A percentile compares a stretch with the other conserved stretches of the same genome.
Conservation (phyloP, 2,329 filamentous ascomycete genomes). For the Aspergillus sp. region DNA sequence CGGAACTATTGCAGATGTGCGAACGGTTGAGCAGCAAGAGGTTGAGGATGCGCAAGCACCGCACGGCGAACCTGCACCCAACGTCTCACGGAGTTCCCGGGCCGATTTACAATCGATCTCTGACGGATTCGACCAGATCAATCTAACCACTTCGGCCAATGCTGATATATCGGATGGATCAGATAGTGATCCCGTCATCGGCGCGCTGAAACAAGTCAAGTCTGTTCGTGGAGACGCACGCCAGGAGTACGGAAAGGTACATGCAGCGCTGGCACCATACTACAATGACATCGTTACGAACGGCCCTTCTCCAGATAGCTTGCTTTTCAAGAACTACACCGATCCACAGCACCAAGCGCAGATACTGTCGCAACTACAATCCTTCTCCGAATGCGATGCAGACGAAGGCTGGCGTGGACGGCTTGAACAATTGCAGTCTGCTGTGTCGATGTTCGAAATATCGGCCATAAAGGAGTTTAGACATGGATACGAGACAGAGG, state of each 20-base stretch:
- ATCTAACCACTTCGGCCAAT: constrained; percentile 49
- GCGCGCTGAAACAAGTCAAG: constrained; percentile 68
- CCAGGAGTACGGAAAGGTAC: constrained; percentile 87
- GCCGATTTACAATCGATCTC: constrained; percentile 42
- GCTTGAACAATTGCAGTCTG: constrained; percentile 70
- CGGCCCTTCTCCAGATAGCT: constrained; percentile 71
- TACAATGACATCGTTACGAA: constrained; percentile 79
- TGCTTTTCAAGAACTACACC: constrained; percentile 82
- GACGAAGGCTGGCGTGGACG: constrained; percentile 71
- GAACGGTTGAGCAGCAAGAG: constrained; percentile 32
- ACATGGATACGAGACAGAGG: constrained; percentile 84
- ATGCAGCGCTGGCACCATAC: constrained; percentile 83
- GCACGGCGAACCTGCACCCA: constrained; percentile 18
- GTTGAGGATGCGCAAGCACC: constrained; percentile 17
- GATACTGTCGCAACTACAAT: constrained; percentile 78
- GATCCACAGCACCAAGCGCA: constrained; percentile 88
- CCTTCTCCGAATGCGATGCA: constrained; percentile 80
- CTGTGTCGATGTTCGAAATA: constrained; percentile 83
- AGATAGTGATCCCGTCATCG: constrained; percentile 67
- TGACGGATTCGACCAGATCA: constrained; percentile 81
- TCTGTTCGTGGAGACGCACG: constrained; percentile 84
- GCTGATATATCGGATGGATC: constrained; percentile 38
- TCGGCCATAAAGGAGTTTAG: constrained; percentile 90
- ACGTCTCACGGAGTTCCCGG: constrained; percentile 19
- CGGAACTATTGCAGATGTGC: constrained; percentile 31